Evolutionary conservation across 2,329 filamentous ascomycete genomes (phyloP).

Genomic region (Arthrobotrys musiformis): DNA sequence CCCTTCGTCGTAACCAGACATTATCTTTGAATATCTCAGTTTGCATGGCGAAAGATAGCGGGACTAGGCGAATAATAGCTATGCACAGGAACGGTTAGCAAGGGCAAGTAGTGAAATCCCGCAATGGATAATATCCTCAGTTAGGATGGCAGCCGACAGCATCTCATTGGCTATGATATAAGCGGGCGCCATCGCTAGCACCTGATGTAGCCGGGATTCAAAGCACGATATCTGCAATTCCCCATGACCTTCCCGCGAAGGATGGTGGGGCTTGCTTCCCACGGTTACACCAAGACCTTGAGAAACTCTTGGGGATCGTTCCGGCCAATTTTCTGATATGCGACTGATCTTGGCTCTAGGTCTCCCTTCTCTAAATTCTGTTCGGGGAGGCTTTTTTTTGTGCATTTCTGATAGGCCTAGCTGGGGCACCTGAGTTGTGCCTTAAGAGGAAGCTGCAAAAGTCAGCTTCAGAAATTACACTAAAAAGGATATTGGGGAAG

Average conservation of each 20-base stretch:
- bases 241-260: constrained; percentile 26
- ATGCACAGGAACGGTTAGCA: background rate
- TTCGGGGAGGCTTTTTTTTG: background rate
- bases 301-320: background rate
- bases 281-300: constrained; percentile 28
- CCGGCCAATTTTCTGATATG: no score
- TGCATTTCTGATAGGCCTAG: constrained; percentile 14
- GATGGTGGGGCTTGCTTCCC: constrained; percentile 12
- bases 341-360: background rate
- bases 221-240: background rate
- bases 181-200: no score
- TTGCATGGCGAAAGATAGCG: constrained; percentile 1
- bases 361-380: no score
- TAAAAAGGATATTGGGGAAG: background rate
- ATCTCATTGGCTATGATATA: background rate
- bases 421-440: constrained; percentile 7
- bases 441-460: constrained; percentile 9
- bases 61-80: constrained; percentile 8
- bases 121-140: constrained; percentile 9
- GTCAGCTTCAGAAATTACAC: background rate
- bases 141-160: constrained; percentile 2
- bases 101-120: constrained; percentile 13
- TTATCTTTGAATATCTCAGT: background rate
- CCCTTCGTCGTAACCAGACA: no score
- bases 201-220: background rate